These are phyloP conservation scores for Salvia splendens DNA, from an alignment of 257 asterid genomes.

Conservation along the genomic window DNA sequence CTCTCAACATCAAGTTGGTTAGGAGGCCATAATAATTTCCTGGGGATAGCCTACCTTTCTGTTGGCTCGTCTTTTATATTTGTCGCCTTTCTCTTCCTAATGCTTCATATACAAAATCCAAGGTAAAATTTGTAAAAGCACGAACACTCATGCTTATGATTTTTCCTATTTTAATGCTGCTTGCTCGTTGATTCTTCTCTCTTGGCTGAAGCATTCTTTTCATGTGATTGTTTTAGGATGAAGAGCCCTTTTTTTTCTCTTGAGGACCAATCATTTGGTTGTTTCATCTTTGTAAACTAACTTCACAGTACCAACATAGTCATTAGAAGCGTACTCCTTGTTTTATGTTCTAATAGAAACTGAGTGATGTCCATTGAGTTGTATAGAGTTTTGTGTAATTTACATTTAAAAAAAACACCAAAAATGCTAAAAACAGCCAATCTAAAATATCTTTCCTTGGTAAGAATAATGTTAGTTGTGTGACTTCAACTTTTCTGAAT, in stretches of 20 bases:
- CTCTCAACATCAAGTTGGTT: constrained; percentile 70
- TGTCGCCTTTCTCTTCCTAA: constrained; percentile 53
- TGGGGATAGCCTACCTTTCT: constrained; percentile 60
- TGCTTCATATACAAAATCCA: constrained; percentile 61
- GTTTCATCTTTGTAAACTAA: constrained; percentile 27
- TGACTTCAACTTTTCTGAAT: constrained; percentile 1
- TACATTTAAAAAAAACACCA: not conserved
- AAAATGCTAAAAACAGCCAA: not conserved
- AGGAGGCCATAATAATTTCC: constrained; percentile 71
- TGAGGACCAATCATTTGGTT: constrained; percentile 8
- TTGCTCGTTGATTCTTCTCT: constrained; percentile 24
- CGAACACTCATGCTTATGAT: constrained; percentile 24
- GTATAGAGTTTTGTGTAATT: constrained; percentile 8
- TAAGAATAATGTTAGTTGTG: constrained; percentile 2
- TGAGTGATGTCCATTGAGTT: not conserved
- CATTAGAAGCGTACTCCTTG: constrained; percentile 10
- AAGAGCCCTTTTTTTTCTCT: constrained; percentile 27
- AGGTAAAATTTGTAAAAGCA: constrained; percentile 46
- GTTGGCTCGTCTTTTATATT: constrained; percentile 51
- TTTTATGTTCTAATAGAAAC: not conserved
- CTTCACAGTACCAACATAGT: constrained; percentile 19
- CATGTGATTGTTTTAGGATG: constrained; percentile 19
- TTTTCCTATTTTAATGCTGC: constrained; percentile 16
- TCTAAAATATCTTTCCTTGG: not conserved
- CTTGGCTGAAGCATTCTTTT: constrained; percentile 20